A percentile compares a stretch with the other conserved stretches of the same genome.
Evolutionary conservation across 108 stramenopile species (phyloP).

Genomic region (Cyclotella baltica): DNA sequence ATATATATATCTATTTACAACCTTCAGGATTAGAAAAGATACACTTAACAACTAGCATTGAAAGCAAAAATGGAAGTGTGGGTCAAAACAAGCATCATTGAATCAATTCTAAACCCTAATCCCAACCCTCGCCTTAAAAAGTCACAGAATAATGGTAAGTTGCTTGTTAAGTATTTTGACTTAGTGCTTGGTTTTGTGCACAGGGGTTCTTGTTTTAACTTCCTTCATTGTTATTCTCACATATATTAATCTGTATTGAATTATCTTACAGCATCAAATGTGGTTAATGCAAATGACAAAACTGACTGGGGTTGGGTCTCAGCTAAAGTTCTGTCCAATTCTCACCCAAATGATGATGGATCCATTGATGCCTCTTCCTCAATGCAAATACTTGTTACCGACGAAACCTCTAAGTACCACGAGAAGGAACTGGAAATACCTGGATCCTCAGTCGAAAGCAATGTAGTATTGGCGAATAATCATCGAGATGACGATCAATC

Average conservation of each 20-base stretch:
- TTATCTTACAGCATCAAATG: not conserved
- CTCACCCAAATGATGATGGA: conserved; percentile 19
- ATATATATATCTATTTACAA: too few relatives aligned
- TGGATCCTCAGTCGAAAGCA: conserved; percentile 14
- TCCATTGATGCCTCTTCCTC: conserved; percentile 3
- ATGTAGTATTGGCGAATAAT: conserved; percentile 43
- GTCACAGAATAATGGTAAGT: not conserved
- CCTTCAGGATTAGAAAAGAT: too few relatives aligned
- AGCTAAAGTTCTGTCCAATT: conserved; percentile 18
- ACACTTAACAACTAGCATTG: not conserved
- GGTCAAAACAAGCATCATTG: conserved; percentile 27
- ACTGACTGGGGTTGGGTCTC: conserved; percentile 52
- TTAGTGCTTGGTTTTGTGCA: not conserved
- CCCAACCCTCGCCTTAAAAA: not conserved
- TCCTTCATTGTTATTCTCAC: not conserved
- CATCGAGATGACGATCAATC: conserved; percentile 38
- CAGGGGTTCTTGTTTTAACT: not conserved
- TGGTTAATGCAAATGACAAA: conserved; percentile 21
- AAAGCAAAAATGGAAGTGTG: conserved; percentile 12
- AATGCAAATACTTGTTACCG: conserved; percentile 24
- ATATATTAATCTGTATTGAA: not conserved
- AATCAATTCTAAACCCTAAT: conserved; percentile 21
- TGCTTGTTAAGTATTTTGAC: not conserved
- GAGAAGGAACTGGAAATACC: conserved; percentile 20
- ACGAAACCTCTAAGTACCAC: conserved; percentile 35